Evolutionary conservation across 768 basidiomycete species (phyloP).

Genomic region (Pilatotrama ljubarskyi): DNA sequence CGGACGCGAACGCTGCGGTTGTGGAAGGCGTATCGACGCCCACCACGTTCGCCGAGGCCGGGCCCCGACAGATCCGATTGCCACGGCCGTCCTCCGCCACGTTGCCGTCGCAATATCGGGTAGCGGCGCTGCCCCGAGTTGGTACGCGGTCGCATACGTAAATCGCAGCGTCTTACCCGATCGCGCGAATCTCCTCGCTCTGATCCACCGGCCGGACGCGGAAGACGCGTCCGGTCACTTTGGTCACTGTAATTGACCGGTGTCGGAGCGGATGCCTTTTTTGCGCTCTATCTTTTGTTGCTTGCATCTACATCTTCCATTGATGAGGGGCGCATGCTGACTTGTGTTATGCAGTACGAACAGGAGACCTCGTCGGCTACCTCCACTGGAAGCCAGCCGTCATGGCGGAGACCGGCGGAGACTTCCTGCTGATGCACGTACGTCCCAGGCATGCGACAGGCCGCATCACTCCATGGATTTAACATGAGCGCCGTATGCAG

Average conservation of each 20-base stretch:
- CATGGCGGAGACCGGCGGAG: conserved; percentile 48
- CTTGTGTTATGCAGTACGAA: conserved; percentile 37
- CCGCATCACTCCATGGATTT: background rate
- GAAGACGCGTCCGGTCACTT: background rate
- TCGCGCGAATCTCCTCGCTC: background rate
- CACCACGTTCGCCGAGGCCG: background rate
- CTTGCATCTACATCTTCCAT: background rate
- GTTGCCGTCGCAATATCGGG: background rate
- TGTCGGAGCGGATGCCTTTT: background rate
- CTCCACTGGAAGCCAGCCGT: conserved; percentile 50
- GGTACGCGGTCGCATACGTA: background rate
- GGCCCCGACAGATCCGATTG: background rate
- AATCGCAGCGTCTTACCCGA: background rate
- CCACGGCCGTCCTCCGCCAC: background rate
- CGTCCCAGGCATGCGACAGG: conserved; percentile 19
- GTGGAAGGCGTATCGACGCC: background rate
- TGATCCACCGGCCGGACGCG: background rate
- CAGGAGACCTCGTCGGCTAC: conserved; percentile 45
- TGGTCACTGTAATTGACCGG: conserved; percentile 11
- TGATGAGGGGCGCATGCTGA: background rate
- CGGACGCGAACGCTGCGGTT: background rate
- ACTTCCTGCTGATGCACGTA: conserved; percentile 52
- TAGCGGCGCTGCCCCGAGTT: background rate
- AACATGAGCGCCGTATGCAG: conserved; percentile 30
- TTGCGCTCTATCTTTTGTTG: background rate